phyloP scores from a whole-genome alignment of 768 basidiomycete species.

The Mycena haematopus region DNA sequence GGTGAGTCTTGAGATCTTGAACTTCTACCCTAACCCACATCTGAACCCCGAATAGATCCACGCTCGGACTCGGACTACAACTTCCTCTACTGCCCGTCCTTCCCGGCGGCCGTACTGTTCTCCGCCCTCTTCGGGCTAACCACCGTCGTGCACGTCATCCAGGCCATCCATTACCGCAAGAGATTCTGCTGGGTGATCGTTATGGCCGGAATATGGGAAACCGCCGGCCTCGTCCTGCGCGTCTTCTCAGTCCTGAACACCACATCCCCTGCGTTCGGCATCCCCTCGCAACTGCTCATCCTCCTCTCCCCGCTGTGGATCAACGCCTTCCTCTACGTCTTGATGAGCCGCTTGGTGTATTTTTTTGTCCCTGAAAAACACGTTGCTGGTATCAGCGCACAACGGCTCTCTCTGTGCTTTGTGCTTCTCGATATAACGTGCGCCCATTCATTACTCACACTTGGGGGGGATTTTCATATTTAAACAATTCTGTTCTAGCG shows the following conservation, averaged over 20 bases:
- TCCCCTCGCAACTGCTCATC: slow-evolving; percentile 31
- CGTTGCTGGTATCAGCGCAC: slow-evolving; percentile 28
- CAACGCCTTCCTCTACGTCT: slow-evolving; percentile 35
- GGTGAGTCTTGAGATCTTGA: too few relatives aligned
- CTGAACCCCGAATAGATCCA: not conserved
- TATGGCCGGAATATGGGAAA: slow-evolving; percentile 33
- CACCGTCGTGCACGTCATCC: slow-evolving; percentile 27
- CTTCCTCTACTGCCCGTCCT: slow-evolving; percentile 31
- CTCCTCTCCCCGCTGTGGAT: slow-evolving; percentile 36
- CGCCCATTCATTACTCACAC: not conserved
- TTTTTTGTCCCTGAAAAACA: slow-evolving; percentile 33
- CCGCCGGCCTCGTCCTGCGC: slow-evolving; percentile 29
- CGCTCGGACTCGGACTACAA: slow-evolving; percentile 16
- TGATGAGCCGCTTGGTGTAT: slow-evolving; percentile 32
- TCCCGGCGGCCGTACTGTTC: slow-evolving; percentile 32
- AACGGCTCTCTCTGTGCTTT: slow-evolving; percentile 26
- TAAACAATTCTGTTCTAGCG: not conserved
- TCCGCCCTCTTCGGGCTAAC: slow-evolving; percentile 31
- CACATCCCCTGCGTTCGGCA: slow-evolving; percentile 9
- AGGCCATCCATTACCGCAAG: slow-evolving; percentile 32
- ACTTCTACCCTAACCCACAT: too few relatives aligned
- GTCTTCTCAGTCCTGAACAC: slow-evolving; percentile 23
- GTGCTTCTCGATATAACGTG: slow-evolving; percentile 32
- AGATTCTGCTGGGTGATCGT: slow-evolving; percentile 35
- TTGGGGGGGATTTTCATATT: not conserved